Evolutionary conservation across 2,329 filamentous ascomycete genomes (phyloP).

Genomic region (Podosphaera fusca): DNA sequence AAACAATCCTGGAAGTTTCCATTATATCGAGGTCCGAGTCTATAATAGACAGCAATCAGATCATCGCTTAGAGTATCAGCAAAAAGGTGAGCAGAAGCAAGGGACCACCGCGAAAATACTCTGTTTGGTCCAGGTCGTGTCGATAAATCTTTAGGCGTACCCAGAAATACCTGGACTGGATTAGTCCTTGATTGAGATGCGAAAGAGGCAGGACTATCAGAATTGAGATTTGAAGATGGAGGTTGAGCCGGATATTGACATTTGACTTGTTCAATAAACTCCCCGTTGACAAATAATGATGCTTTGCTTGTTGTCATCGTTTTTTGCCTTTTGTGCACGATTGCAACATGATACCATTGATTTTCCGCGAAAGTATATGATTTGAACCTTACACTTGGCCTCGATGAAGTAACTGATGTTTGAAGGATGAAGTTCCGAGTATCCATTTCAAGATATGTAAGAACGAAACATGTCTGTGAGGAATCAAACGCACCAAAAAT

Average conservation of each 20-base stretch:
- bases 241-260: conserved; percentile 69
- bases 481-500: conserved; percentile 88
- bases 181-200: conserved; percentile 38
- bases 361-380: conserved; percentile 51
- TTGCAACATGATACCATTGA: conserved; percentile 78
- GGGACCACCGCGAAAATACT: conserved; percentile 61
- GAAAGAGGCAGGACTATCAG: conserved; percentile 48
- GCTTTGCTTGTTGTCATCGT: conserved; percentile 58
- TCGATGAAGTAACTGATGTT: conserved; percentile 67
- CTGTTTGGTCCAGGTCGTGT: conserved; percentile 48
- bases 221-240: conserved; percentile 34
- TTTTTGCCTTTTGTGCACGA: conserved; percentile 64
- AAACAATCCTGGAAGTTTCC: conserved; percentile 95
- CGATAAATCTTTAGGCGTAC: conserved; percentile 75
- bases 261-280: conserved; percentile 80
- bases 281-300: conserved; percentile 73
- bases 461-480: conserved; percentile 76
- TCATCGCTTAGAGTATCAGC: conserved; percentile 79
- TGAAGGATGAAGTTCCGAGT: conserved; percentile 88
- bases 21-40: conserved; percentile 72
- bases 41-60: conserved; percentile 70
- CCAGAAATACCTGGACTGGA: conserved; percentile 76
- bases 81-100: conserved; percentile 76
- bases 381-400: conserved; percentile 86
- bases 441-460: conserved; percentile 84